These are phyloP conservation scores for Mycosphaerelloides madeirae DNA, from an alignment of 2,329 filamentous ascomycete genomes.

Conservation along the genomic window DNA sequence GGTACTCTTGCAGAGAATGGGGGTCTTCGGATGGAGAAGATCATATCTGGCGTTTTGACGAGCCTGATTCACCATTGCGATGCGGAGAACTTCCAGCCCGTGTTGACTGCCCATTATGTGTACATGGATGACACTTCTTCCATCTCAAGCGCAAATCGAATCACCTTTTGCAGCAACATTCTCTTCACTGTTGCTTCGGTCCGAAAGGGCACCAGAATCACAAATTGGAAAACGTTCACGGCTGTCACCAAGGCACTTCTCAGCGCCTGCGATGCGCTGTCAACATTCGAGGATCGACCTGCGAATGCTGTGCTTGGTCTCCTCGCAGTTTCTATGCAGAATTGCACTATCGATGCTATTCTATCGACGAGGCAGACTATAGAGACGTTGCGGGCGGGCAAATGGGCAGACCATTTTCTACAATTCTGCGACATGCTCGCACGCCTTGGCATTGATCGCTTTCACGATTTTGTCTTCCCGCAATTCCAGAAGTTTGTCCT, in stretches of 20 bases:
- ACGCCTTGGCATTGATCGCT: conserved; percentile 66
- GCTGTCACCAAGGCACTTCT: conserved; percentile 36
- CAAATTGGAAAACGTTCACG: conserved; percentile 65
- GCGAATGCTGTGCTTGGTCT: conserved; percentile 40
- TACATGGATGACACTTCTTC: conserved; percentile 36
- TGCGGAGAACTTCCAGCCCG: conserved; percentile 64
- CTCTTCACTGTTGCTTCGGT: conserved; percentile 70
- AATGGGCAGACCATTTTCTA: conserved; percentile 69
- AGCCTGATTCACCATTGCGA: conserved; percentile 80
- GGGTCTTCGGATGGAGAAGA: conserved; percentile 37
- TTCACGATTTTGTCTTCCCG: conserved; percentile 70
- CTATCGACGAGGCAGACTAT: conserved; percentile 65
- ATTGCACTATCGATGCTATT: conserved; percentile 72
- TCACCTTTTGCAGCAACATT: conserved; percentile 45
- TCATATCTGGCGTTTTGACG: conserved; percentile 71
- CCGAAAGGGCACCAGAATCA: conserved; percentile 71
- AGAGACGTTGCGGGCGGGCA: conserved; percentile 59
- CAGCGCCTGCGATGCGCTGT: conserved; percentile 13
- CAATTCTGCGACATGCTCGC: conserved; percentile 80
- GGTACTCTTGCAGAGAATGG: conserved; percentile 16
- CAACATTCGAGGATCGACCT: conserved; percentile 21
- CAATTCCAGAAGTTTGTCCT: conserved; percentile 82
- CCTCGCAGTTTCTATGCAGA: conserved; percentile 63
- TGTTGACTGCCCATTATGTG: conserved; percentile 60
- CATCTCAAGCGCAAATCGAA: conserved; percentile 37